Conservation (phyloP, 768 basidiomycete species). For the Dacryopinax spathularia region DNA sequence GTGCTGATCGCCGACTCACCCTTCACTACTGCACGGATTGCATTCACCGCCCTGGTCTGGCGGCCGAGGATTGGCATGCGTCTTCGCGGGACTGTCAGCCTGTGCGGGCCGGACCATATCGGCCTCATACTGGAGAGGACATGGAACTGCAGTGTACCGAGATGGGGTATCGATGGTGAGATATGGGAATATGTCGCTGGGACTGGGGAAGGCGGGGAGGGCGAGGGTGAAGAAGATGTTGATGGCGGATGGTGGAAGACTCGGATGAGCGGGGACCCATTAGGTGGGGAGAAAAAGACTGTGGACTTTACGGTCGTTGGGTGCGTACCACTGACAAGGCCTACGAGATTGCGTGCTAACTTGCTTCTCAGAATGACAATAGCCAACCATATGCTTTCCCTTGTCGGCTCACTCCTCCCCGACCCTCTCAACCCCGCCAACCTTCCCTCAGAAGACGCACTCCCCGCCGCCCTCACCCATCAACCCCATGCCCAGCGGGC, state of each 20-base stretch:
- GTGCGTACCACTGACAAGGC: slow-evolving; percentile 30
- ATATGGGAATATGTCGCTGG: slow-evolving; percentile 70
- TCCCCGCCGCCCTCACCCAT: slow-evolving; percentile 13
- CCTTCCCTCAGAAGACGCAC: slow-evolving; percentile 20
- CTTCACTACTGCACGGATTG: slow-evolving; percentile 57
- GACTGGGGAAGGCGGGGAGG: slow-evolving; percentile 19
- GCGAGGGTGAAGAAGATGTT: slow-evolving; percentile 22
- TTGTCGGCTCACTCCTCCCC: slow-evolving; percentile 66
- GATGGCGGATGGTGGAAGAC: slow-evolving; percentile 68
- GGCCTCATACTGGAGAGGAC: slow-evolving; percentile 80
- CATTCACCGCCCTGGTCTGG: slow-evolving; percentile 81
- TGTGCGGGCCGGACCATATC: slow-evolving; percentile 85
- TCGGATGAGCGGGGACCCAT: slow-evolving; percentile 45
- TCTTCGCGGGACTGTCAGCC: slow-evolving; percentile 68
- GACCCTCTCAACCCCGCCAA: slow-evolving; percentile 61
- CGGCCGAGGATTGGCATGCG: slow-evolving; percentile 63
- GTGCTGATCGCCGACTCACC: slow-evolving; percentile 71
- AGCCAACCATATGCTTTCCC: slow-evolving; percentile 85
- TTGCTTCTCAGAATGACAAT: slow-evolving; percentile 50
- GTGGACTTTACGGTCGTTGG: slow-evolving; percentile 81
- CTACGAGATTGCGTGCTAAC: background rate
- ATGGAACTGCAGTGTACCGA: slow-evolving; percentile 90
- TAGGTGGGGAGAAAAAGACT: slow-evolving; percentile 54
- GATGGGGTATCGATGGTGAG: slow-evolving; percentile 77
- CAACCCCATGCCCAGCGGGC: slow-evolving; percentile 16